Evolutionary conservation across 2,329 filamentous ascomycete species (phyloP), one percentile per base, ranked within the genome.

Genomic region (Pseudogymnoascus destructans): DNA sequence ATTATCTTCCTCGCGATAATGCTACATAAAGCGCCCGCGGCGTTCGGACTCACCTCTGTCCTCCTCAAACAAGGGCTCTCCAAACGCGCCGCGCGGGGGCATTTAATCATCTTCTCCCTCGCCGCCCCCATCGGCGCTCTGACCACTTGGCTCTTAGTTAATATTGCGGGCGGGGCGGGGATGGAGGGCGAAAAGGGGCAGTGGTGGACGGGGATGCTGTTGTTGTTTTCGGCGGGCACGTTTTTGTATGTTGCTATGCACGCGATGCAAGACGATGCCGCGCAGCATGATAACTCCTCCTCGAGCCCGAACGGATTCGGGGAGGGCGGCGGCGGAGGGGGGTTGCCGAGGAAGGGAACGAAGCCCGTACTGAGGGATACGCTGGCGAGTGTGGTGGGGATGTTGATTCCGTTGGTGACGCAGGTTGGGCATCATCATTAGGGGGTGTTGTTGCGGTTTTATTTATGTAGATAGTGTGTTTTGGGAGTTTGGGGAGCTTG

Each of bases 221-320:
- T 98, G 7, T 75, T 97, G n/a, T 98, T 98, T 69, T 95, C 89
- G 0, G 93, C 87, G 0, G 93, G 93, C 13, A 98, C 93, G 0
- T 98, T 98, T 69, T 73, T 98, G 86, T 96, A 97, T 68, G 93
- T 98, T 42, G 93, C 93, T 0, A 96, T 97, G 91, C 93, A 98
- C 69, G 90, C 91, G 0, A 95, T 97, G 89, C 88, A 95, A 69
- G 91, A 95, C 67, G 81, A 84, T 19, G 74, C 76, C 57, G 71
- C 72, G 7, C 69, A 73, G 1, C 73, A 78, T 27, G 71, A 73
- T 57, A 71, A 74, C 57, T 65, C 71, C 0, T 66, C 69, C 56
- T 65, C 71, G 0, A 66, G 69, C 4, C 67, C 72, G 33, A 82
- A 84, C 61, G 78, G 82, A 57, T 82, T 81, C 66, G 66, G 74